Conservation (phyloP, 257 asterid genomes). For the Primulina huaijiensis region DNA sequence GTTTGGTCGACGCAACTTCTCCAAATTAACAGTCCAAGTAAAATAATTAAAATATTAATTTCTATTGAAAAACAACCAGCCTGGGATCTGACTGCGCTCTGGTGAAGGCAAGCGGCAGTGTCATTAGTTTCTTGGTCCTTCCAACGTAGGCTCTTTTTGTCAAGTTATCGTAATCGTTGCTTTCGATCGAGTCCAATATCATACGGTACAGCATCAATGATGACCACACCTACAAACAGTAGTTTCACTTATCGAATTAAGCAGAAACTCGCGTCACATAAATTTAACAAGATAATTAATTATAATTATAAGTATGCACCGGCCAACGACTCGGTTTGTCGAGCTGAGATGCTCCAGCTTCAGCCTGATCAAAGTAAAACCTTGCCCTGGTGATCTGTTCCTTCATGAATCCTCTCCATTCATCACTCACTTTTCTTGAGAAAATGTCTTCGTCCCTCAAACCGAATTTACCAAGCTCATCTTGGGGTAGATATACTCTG, state of each 20-base stretch:
- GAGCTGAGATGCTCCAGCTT: constrained; percentile 77
- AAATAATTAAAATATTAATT: too few relatives aligned
- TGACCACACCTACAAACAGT: constrained; percentile 69
- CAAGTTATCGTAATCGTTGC: constrained; percentile 62
- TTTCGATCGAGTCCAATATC: constrained; percentile 70
- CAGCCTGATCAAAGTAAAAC: constrained; percentile 66
- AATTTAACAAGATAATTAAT: not conserved
- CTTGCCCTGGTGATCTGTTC: constrained; percentile 75
- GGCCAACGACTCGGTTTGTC: constrained; percentile 87
- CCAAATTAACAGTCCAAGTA: too few relatives aligned
- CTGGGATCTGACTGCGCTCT: constrained; percentile 42
- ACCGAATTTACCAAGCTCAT: constrained; percentile 61
- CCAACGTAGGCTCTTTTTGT: constrained; percentile 78
- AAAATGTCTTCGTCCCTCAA: constrained; percentile 58
- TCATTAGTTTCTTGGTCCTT: constrained; percentile 53
- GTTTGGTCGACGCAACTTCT: too few relatives aligned
- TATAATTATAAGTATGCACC: constrained; percentile 34
- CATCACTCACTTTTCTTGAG: constrained; percentile 52
- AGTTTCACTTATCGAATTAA: too few relatives aligned
- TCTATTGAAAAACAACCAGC: constrained; percentile 14
- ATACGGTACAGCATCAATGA: constrained; percentile 62
- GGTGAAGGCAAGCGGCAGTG: constrained; percentile 63
- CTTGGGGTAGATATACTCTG: constrained; percentile 85
- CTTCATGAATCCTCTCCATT: constrained; percentile 79
- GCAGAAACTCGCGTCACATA: too few relatives aligned